Conservation (phyloP, 2,329 filamentous ascomycete genomes). For the Aspergillus proliferans region DNA sequence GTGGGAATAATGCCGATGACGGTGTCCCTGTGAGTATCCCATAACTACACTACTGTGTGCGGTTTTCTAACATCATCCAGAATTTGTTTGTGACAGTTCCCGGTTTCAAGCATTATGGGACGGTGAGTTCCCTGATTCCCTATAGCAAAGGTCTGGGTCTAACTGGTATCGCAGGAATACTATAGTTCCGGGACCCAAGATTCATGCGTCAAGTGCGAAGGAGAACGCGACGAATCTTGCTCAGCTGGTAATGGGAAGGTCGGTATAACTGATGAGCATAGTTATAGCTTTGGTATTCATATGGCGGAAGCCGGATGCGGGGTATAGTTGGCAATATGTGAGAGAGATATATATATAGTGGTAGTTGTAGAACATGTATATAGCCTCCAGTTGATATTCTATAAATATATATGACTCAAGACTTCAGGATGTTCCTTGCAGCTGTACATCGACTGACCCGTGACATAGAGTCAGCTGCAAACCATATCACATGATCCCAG, state of each 20-base stretch:
- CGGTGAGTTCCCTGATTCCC: constrained; percentile 9
- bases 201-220: constrained; percentile 14
- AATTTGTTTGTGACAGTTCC: constrained; percentile 21
- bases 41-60: background rate
- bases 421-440: too few relatives aligned
- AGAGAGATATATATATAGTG: too few relatives aligned
- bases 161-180: constrained; percentile 15
- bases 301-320: constrained; percentile 17
- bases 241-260: constrained; percentile 22
- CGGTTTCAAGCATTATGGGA: constrained; percentile 21
- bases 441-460: constrained; percentile 1
- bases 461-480: constrained; percentile 7
- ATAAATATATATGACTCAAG: too few relatives aligned
- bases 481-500: constrained; percentile 21
- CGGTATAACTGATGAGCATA: constrained; percentile 18
- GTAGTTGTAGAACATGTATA: background rate
- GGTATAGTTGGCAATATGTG: background rate
- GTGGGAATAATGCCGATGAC: constrained; percentile 22
- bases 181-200: constrained; percentile 18
- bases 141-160: background rate
- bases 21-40: constrained; percentile 20
- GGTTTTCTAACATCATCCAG: constrained; percentile 2
- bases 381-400: background rate
- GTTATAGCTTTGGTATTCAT: constrained; percentile 19
- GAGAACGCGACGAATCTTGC: constrained; percentile 20